Base-by-base conservation (phyloP, 306 rosid genomes). In the Corylus heterophylla region DNA sequence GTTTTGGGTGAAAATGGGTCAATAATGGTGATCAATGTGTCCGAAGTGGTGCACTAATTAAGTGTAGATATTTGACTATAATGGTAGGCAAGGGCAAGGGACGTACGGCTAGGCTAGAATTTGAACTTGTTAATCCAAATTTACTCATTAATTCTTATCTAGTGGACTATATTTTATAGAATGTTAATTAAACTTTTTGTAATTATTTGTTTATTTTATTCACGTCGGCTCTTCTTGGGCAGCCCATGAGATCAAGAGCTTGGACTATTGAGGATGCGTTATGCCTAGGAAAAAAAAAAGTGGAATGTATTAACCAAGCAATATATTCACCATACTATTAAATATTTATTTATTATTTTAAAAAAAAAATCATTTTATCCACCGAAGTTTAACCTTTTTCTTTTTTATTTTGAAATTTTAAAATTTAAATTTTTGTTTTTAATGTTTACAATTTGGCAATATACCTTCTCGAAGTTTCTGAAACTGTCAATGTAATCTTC, bases 1-100 rank as follows among this genome's bases (percentile, higher is more conserved):
- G 8, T 78, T 5, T 76, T 50, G 20, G 12, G 66, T 54, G 17
- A 62, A 73, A 73, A 58, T 20, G 54, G 74, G 85, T 87, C 89
- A 87, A 86, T 78, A 76, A 70, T 85, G 86, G 79, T 54, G 83
- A 82, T 69, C 82, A 17, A 56, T 20, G 66, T 78, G 85, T 76
- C 73, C 73, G 35, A 29, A 82, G 75, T 75, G 81, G 62, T 81
- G 84, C 86, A 79, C 88, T 79, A 79, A 63, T 61, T 8, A 37
- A 20, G 20, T 55, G 25, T 77, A 73, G 73, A 13, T 74, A 35
- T 63, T 58, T 69, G 83, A 73, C 73, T 27, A 39, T 49, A 59
- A 58, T 37, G 74, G 69, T 42, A 18, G 72, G 72, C 66, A 59
- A 18, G 72, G 72, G 72, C 66, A 59, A 18, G 72, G 51, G 16